phyloP scores from a whole-genome alignment of 164 flowering plant species.

The Litsea cubeba region DNA sequence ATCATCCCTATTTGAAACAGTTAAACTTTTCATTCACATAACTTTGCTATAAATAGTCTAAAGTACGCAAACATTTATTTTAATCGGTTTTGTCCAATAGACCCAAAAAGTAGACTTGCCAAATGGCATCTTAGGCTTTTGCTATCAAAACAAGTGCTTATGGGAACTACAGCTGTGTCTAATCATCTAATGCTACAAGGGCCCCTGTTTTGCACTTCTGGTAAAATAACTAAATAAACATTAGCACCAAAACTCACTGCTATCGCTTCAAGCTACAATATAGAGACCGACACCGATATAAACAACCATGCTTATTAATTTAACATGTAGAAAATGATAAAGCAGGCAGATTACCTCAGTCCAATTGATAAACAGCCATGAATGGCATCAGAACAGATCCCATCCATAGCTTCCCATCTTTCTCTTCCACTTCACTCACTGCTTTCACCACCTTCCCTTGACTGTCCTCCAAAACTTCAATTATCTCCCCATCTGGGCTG shows the following conservation, averaged over 20 bases:
- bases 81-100: too few species aligned
- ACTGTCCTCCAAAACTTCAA: conserved; percentile 73
- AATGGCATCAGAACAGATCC: conserved; percentile 88
- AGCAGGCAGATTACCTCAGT: conserved; percentile 13
- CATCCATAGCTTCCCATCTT: conserved; percentile 87
- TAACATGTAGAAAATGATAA: not conserved
- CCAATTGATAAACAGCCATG: conserved; percentile 60
- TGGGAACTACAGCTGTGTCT: too few species aligned
- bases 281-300: not conserved
- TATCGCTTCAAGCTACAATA: not conserved
- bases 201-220: not conserved
- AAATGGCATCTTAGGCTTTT: too few species aligned
- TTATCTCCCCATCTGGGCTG: conserved; percentile 69
- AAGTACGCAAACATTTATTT: too few species aligned
- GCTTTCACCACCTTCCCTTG: conserved; percentile 81
- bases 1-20: too few species aligned
- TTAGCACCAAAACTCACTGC: not conserved
- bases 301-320: not conserved
- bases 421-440: conserved; percentile 88
- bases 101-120: too few species aligned
- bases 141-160: too few species aligned
- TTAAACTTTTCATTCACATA: too few species aligned
- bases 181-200: not conserved
- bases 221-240: not conserved
- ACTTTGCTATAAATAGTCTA: too few species aligned